phyloP scores from a whole-genome alignment of 352 stramenopile genomes.

The Phytophthora cryptogea region DNA sequence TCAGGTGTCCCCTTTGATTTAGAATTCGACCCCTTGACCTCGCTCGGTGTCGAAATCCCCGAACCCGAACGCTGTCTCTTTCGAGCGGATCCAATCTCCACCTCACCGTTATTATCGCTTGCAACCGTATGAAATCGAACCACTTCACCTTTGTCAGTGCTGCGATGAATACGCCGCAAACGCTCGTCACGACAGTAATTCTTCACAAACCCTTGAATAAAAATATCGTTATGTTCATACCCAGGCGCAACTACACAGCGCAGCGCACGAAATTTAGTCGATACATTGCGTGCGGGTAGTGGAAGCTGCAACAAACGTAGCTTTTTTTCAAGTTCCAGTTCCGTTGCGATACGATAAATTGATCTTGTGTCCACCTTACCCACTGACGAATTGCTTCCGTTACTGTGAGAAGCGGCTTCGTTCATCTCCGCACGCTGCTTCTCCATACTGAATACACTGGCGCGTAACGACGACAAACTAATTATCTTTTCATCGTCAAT shows the following conservation, averaged over 20 bases:
- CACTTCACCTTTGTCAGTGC: slow-evolving; percentile 56
- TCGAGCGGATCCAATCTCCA: slow-evolving; percentile 16
- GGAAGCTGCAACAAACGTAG: slow-evolving; percentile 67
- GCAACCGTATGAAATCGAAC: slow-evolving; percentile 51
- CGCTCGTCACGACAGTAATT: slow-evolving; percentile 82
- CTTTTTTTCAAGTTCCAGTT: slow-evolving; percentile 57
- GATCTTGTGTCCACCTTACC: slow-evolving; percentile 74
- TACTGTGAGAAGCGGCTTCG: slow-evolving; percentile 11
- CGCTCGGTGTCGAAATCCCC: neutral
- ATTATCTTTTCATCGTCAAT: slow-evolving; percentile 77
- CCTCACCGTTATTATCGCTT: slow-evolving; percentile 49
- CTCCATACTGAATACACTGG: slow-evolving; percentile 83
- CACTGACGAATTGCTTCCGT: slow-evolving; percentile 30
- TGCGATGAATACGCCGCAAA: slow-evolving; percentile 68
- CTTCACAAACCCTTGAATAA: slow-evolving; percentile 75
- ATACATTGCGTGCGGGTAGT: slow-evolving; percentile 74
- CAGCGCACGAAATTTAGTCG: slow-evolving; percentile 76
- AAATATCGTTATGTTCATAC: slow-evolving; percentile 70
- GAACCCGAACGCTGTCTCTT: slow-evolving; percentile 28
- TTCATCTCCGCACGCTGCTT: slow-evolving; percentile 32
- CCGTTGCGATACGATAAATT: slow-evolving; percentile 67
- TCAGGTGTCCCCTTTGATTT: slow-evolving; percentile 11
- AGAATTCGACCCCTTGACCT: slow-evolving; percentile 5
- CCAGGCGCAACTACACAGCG: slow-evolving; percentile 69
- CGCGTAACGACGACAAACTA: slow-evolving; percentile 71